Conservation (phyloP, 768 basidiomycete genomes). For the Ramaria sp. region DNA sequence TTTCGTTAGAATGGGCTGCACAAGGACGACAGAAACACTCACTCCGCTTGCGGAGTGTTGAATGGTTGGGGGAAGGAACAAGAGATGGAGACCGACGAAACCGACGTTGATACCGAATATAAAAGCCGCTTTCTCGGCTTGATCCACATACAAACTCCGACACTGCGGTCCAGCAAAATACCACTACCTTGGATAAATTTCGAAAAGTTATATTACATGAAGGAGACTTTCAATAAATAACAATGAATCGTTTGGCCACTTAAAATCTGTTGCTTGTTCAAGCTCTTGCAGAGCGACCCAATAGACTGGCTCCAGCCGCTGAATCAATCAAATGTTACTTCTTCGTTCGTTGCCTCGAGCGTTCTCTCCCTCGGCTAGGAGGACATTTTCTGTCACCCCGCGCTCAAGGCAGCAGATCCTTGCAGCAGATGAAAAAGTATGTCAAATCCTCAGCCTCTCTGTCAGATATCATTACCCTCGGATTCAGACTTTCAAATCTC, state of each 20-base stretch:
- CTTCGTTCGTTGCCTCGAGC: background rate
- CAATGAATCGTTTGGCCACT: no score
- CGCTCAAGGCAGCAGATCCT: background rate
- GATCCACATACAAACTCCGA: no score
- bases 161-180: no score
- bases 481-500: conserved; percentile 1
- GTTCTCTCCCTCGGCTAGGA: no score
- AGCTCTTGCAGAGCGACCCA: no score
- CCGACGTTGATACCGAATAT: no score
- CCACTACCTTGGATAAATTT: no score
- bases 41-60: conserved; percentile 8
- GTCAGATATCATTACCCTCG: background rate
- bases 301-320: background rate
- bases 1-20: background rate
- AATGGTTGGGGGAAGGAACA: background rate
- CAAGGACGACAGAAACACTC: background rate
- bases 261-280: no score
- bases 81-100: background rate
- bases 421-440: background rate
- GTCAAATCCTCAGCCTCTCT: background rate
- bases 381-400: background rate
- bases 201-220: no score
- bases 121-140: no score
- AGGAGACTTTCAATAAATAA: no score
- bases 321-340: background rate